Base-by-base conservation (phyloP, 495 filamentous ascomycete species). In the Aspergillus ellipticus region DNA sequence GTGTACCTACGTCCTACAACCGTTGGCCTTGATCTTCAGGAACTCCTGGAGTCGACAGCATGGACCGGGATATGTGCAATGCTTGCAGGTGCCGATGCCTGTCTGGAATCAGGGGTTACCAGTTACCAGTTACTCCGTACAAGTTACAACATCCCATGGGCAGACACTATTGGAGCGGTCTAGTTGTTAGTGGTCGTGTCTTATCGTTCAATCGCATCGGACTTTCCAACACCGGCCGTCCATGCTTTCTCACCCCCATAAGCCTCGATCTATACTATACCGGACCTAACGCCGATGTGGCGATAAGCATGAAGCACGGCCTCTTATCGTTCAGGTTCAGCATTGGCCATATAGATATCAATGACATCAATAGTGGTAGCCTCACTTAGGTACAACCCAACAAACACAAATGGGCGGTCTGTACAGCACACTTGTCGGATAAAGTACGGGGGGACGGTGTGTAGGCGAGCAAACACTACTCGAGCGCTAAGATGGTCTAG, bases 231-330 rank as follows among this genome's bases (percentile, higher is more conserved):
- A 4, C 11, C 35, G n/a, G 11, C 35, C 35, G 35, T n/a, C 35
- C 35, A 39, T 39, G 35, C 35, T 39, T n/a, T n/a, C 15, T 11
- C 21, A 29, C 45, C 45, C 13, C 22, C 45, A 17, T 17, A 24
- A n/a, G 45, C 24, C 6, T 24, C 13, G 45, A 48, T 48, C 45
- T 48, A 48, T 48, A 48, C 22, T 48, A 48, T 48, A 26, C 22
- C 45, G 45, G 45, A 16, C 24, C 24, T 48, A 28, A 24, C 24
- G 21, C 45, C 45, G 45, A 48, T 15, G 26, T 28, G 45, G 17
- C 45, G 45, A 48, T 48, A 48, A 48, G 45, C 45, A 48, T 48
- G 22, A 48, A 29, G 45, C 45, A 48, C 45, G 45, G 45, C 45
- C 45, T 24, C 24, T 48, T 48, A 48, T 48, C 45, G 45, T 11